phyloP scores from a whole-genome alignment of 371 early-diverging fungal species.

The Mucor indicus region DNA sequence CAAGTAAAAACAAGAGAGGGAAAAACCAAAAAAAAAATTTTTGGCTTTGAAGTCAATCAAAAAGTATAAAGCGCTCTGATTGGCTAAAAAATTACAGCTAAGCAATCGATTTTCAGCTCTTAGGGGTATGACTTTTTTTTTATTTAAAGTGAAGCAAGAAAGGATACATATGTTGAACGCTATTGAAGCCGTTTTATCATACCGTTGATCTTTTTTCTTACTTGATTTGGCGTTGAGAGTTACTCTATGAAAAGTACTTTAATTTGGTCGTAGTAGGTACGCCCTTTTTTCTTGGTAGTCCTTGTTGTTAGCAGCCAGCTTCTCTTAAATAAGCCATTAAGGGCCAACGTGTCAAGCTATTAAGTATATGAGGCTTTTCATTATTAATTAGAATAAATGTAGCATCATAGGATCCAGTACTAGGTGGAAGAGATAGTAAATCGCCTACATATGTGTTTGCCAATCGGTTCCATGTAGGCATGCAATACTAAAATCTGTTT shows the following conservation, averaged over 20 bases:
- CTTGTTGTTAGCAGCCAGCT: constrained; percentile 12
- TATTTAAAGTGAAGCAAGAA: background rate
- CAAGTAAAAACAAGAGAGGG: background rate
- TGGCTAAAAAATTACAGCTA: background rate
- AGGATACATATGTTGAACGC: constrained; percentile 1
- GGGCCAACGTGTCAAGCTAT: constrained; percentile 52
- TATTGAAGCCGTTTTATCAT: constrained; percentile 16
- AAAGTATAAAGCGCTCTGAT: too few species aligned
- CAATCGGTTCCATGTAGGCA: too few species aligned
- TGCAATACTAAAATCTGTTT: too few species aligned
- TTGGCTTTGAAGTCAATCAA: too few species aligned
- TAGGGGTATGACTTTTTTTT: too few species aligned
- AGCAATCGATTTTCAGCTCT: too few species aligned
- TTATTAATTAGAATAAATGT: constrained; percentile 51
- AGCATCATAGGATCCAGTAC: constrained; percentile 17
- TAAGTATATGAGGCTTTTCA: constrained; percentile 25
- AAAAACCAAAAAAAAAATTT: too few species aligned
- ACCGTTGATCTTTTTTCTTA: constrained; percentile 11
- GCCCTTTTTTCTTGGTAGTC: constrained; percentile 11
- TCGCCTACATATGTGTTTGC: too few species aligned
- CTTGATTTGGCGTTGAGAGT: constrained; percentile 8
- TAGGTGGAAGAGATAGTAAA: constrained; percentile 29
- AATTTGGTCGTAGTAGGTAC: constrained; percentile 2
- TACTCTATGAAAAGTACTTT: constrained; percentile 10
- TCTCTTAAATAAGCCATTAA: constrained; percentile 32